phyloP scores from a whole-genome alignment of 73 alveolate genomes.

The Blepharisma stoltei region DNA sequence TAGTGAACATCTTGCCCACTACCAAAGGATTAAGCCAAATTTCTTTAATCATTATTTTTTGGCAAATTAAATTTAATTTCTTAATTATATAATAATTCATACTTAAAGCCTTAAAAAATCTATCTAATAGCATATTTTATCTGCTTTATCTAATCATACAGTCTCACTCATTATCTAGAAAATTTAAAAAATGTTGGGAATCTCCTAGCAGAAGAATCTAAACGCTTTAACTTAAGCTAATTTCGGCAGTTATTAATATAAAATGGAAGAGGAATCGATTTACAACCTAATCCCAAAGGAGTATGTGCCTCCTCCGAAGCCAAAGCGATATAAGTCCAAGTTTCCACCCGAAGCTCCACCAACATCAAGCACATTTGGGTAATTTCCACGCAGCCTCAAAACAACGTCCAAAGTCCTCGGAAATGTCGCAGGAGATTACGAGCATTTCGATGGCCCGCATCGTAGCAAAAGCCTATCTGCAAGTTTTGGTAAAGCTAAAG shows the following conservation, averaged over 20 bases:
- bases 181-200: too few species aligned
- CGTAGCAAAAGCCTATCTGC: constrained; percentile 41
- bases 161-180: too few species aligned
- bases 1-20: too few species aligned
- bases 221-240: too few species aligned
- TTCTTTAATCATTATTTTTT: too few species aligned
- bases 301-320: constrained; percentile 81
- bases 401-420: constrained; percentile 47
- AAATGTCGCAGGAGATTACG: constrained; percentile 54
- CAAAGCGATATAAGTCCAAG: constrained; percentile 71
- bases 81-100: too few species aligned
- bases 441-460: constrained; percentile 33
- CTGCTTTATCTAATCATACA: too few species aligned
- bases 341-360: constrained; percentile 84
- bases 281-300: constrained; percentile 92
- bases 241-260: constrained; percentile 4
- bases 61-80: too few species aligned
- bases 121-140: too few species aligned
- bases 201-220: too few species aligned
- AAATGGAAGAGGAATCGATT: constrained; percentile 92
- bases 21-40: too few species aligned
- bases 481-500: constrained; percentile 33
- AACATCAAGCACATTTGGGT: constrained; percentile 83
- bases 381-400: constrained; percentile 15
- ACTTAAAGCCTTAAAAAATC: too few species aligned